Evolutionary conservation across 352 stramenopile genomes (phyloP).

Genomic region (Pythium biforme): DNA sequence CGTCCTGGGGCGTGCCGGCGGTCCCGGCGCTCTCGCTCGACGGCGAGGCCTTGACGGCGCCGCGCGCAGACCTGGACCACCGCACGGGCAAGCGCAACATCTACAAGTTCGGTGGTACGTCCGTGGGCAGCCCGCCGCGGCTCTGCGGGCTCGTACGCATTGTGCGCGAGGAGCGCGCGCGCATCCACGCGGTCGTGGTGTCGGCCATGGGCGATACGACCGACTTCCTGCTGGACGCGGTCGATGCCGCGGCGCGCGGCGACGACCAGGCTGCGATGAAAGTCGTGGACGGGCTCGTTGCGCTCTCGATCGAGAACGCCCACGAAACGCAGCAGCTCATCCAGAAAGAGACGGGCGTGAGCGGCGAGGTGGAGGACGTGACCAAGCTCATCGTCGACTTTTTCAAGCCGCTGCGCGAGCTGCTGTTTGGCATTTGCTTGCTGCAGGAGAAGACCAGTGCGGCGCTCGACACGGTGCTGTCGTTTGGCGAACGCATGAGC

Average conservation of each 20-base stretch:
- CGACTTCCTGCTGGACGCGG: conserved; percentile 66
- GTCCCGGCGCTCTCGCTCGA: conserved; percentile 37
- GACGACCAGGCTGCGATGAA: conserved; percentile 43
- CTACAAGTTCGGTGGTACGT: conserved; percentile 85
- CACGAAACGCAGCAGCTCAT: conserved; percentile 60
- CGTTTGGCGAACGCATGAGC: conserved; percentile 77
- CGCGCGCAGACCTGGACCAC: conserved; percentile 45
- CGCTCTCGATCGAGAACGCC: conserved; percentile 60
- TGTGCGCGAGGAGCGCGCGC: conserved; percentile 51
- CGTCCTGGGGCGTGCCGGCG: conserved; percentile 40
- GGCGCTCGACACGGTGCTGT: conserved; percentile 71
- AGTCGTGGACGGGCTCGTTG: conserved; percentile 60
- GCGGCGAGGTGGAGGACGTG: conserved; percentile 50
- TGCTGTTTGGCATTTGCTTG: conserved; percentile 74
- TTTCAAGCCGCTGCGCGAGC: conserved; percentile 73
- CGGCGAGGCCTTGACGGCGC: background rate
- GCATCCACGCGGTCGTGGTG: conserved; percentile 68
- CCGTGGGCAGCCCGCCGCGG: conserved; percentile 59
- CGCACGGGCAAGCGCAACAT: conserved; percentile 61
- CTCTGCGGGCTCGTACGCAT: conserved; percentile 68
- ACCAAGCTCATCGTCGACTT: conserved; percentile 46
- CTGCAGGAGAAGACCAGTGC: conserved; percentile 72
- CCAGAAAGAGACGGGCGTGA: conserved; percentile 20
- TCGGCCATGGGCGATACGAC: conserved; percentile 82
- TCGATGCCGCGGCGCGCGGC: conserved; percentile 54